phyloP scores from a whole-genome alignment of 495 filamentous ascomycete genomes.

The Antarctomyces pellizariae region DNA sequence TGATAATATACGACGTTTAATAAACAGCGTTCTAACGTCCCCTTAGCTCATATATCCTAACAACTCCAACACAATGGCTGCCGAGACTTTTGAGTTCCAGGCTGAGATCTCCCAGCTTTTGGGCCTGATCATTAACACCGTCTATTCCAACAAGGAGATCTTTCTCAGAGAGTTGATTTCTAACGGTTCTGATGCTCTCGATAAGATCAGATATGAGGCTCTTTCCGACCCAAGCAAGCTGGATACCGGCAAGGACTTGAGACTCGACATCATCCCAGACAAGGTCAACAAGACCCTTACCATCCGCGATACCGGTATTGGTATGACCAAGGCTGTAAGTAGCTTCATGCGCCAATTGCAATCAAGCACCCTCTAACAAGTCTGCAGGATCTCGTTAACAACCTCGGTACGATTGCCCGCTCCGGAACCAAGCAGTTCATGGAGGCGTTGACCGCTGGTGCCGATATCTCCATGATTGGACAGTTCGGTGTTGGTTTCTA shows the following conservation, averaged over 20 bases:
- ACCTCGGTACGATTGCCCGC: conserved; percentile 95
- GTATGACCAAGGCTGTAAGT: conserved; percentile 99
- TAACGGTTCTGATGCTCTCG: conserved; percentile 92
- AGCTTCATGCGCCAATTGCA: neutral
- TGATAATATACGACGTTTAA: too few relatives aligned
- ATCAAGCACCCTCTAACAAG: conserved; percentile 11
- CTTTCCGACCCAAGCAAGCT: conserved; percentile 94
- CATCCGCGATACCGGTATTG: conserved; percentile 92
- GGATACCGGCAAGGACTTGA: conserved; percentile 85
- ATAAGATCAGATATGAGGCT: conserved; percentile 98
- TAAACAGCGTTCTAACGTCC: too few relatives aligned
- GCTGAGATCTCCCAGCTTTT: conserved; percentile 99
- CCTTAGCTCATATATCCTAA: too few relatives aligned
- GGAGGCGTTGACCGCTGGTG: conserved; percentile 94
- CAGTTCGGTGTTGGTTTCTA: conserved; percentile 99
- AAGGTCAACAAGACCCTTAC: conserved; percentile 93
- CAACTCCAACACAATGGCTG: conserved; percentile 52
- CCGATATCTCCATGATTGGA: conserved; percentile 99
- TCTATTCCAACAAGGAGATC: conserved; percentile 99
- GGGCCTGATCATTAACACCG: conserved; percentile 98
- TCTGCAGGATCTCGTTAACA: conserved; percentile 84
- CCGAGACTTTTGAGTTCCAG: conserved; percentile 97
- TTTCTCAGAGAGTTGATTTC: conserved; percentile 95
- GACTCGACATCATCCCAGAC: conserved; percentile 94
- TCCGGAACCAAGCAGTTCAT: conserved; percentile 99